Percentiles rank a stretch among this genome's conserved stretches.
Evolutionary conservation across 257 asterid genomes (phyloP).

Genomic region (Ajuga chamaepitys): DNA sequence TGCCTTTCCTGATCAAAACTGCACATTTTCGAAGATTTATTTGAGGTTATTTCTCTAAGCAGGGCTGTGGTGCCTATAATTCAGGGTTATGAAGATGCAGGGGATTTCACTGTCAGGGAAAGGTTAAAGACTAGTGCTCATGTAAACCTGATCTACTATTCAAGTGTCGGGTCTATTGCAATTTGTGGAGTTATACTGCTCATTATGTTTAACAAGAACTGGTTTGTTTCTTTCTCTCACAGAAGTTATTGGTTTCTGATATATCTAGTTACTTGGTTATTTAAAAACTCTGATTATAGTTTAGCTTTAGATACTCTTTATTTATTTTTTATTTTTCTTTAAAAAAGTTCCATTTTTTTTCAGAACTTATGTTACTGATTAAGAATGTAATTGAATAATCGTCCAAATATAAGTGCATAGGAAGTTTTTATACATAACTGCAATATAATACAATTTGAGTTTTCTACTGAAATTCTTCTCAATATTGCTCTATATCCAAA

Average conservation of each 20-base stretch:
- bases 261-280: not conserved
- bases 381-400: not conserved
- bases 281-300: not conserved
- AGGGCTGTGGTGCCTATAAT: conserved; percentile 83
- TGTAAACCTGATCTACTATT: conserved; percentile 57
- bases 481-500: not conserved
- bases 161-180: conserved; percentile 48
- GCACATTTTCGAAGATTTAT: conserved; percentile 31
- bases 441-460: not conserved
- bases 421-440: not conserved
- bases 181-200: conserved; percentile 52
- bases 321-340: too few species aligned
- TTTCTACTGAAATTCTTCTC: not conserved
- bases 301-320: not conserved
- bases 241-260: not conserved
- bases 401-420: not conserved
- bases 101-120: conserved; percentile 65
- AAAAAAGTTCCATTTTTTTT: not conserved
- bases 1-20: not conserved
- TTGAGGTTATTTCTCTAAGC: conserved; percentile 49
- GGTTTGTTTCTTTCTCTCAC: conserved; percentile 41
- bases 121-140: conserved; percentile 68
- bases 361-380: not conserved
- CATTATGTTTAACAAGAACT: conserved; percentile 38
- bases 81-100: conserved; percentile 91